Base-by-base conservation (phyloP, 202 grass and related monocot genomes). In the Saccharum hybrid region DNA sequence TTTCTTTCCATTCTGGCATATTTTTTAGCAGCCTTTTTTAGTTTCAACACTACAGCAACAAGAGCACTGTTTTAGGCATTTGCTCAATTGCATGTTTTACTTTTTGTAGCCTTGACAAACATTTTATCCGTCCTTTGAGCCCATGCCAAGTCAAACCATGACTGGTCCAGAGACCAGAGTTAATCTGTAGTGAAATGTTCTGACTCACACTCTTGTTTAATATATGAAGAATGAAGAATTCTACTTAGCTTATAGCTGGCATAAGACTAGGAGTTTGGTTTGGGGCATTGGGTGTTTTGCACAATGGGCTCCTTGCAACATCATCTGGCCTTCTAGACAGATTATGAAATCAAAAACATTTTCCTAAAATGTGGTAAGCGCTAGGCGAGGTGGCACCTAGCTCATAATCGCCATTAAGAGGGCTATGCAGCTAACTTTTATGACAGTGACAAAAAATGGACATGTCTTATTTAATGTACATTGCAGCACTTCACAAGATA, bases 211-310 rank as follows among this genome's bases (percentile, higher is more conserved):
- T 10, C 14, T 66, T 66, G 54, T 71, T 51, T 52, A 59, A 63
- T 51, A 10, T 15, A 56, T 56, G 33, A 73, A 60, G 21, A 66
- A 80, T 57, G 26, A 26, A 26, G 26, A 26, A 26, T 26, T 85
- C 13, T 77, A 85, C 19, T 61, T 71, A 18, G 10, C 67, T 65
- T 79, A 71, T 13, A 81, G 71, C 22, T 86, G 38, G 15, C 22
- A 46, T 38, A 49, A 42, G 48, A 9, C 66, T 71, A 43, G 23
- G 31, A 85, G 12, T 84, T 84, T 41, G 22, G 71, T 77, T 71
- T 71, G 54, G 51, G 42, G 51, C 51, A 10, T 75, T 54, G 61
- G 15, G 12, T 69, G 42, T 63, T 8, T 57, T 70, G 63, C 52
- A 80, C 31, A 36, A 7, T 26, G 3, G 26, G 6, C 63, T 64